phyloP scores from a whole-genome alignment of 352 stramenopile genomes.

The Pythium angustatum region DNA sequence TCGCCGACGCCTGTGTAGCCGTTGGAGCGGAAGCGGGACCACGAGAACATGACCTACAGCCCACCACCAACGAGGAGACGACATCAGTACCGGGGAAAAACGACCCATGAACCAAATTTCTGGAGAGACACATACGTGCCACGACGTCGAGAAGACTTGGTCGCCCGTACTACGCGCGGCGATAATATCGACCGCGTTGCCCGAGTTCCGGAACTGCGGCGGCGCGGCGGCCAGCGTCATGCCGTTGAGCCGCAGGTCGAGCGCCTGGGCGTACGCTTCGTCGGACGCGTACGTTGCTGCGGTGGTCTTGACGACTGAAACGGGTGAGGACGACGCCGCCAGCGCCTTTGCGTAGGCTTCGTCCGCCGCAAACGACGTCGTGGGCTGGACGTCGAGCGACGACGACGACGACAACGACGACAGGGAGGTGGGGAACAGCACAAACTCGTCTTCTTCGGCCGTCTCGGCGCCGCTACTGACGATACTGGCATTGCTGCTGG shows the following conservation, averaged over 20 bases:
- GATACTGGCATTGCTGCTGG: conserved; percentile 1
- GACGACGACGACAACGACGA: background rate
- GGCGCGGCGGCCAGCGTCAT: conserved; percentile 19
- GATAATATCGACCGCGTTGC: conserved; percentile 82
- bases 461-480: conserved; percentile 19
- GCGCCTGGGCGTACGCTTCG: conserved; percentile 16
- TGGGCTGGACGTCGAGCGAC: background rate
- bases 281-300: conserved; percentile 4
- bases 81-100: too few species aligned
- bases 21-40: conserved; percentile 68
- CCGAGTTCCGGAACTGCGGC: conserved; percentile 66
- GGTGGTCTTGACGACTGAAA: background rate
- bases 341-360: background rate
- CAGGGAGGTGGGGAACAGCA: conserved; percentile 15
- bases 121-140: conserved; percentile 49
- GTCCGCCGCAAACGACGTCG: background rate
- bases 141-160: conserved; percentile 67
- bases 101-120: too few species aligned
- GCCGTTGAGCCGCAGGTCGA: conserved; percentile 12
- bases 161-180: conserved; percentile 61
- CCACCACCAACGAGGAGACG: too few species aligned
- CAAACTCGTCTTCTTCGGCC: conserved; percentile 23
- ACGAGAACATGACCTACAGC: conserved; percentile 74
- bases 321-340: background rate
- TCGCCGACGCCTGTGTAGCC: conserved; percentile 64